A percentile compares a stretch with the other conserved stretches of the same genome.
phyloP scores from a whole-genome alignment of 805 yeast species.

The Spathaspora gorwiae region DNA sequence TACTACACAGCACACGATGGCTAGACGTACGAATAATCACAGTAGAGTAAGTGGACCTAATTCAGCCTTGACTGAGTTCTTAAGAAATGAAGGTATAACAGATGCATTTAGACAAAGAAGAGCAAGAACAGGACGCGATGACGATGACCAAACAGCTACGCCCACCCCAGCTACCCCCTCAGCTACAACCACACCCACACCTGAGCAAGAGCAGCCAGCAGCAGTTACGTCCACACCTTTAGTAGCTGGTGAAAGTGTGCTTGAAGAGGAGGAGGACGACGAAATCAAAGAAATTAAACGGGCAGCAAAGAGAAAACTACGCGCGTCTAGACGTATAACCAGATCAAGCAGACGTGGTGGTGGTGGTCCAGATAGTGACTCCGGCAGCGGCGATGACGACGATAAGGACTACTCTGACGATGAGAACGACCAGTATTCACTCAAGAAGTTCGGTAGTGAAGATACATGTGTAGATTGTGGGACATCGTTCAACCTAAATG shows the following conservation, averaged over 20 bases:
- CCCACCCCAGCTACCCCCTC: slow-evolving; percentile 5
- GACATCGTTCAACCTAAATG: slow-evolving; percentile 53
- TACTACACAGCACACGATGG: slow-evolving; percentile 9
- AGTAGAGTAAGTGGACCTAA: slow-evolving; percentile 55
- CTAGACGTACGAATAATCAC: slow-evolving; percentile 11
- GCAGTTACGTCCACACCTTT: not conserved
- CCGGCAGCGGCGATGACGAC: slow-evolving; percentile 19
- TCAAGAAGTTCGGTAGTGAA: slow-evolving; percentile 44
- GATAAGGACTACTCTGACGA: slow-evolving; percentile 29
- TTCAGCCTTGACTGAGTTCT: slow-evolving; percentile 85
- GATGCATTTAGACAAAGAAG: slow-evolving; percentile 57
- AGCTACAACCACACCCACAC: slow-evolving; percentile 3
- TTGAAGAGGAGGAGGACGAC: slow-evolving; percentile 20
- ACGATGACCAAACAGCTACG: slow-evolving; percentile 3
- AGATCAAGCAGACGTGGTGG: slow-evolving; percentile 36
- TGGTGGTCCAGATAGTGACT: slow-evolving; percentile 13
- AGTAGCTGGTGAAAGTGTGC: slow-evolving; percentile 2
- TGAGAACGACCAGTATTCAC: slow-evolving; percentile 20
- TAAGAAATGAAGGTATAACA: slow-evolving; percentile 86
- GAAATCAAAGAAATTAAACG: slow-evolving; percentile 24
- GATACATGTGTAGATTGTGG: slow-evolving; percentile 65
- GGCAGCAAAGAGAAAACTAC: slow-evolving; percentile 24
- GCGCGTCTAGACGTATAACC: slow-evolving; percentile 14
- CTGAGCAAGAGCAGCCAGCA: not conserved
- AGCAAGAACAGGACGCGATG: slow-evolving; percentile 16